Conservation (phyloP, 2,329 filamentous ascomycete species). For the Dendrostoma leiphaemia region DNA sequence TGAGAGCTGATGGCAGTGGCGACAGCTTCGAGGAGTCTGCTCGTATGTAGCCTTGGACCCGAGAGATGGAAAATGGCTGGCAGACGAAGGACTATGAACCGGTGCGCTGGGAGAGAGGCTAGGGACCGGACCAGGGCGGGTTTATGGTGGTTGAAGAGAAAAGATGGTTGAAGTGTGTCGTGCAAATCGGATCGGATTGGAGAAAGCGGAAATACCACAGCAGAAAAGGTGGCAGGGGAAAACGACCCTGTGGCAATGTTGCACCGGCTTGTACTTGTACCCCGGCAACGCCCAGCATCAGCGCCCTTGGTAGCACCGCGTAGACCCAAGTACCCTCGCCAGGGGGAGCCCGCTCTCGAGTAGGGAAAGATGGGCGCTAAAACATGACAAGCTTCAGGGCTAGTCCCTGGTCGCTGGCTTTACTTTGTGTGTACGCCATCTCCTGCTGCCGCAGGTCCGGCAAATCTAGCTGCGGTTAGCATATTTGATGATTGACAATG, state of each 20-base stretch:
- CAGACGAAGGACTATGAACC: neutral
- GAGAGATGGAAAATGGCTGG: neutral
- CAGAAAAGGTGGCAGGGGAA: slow-evolving; percentile 21
- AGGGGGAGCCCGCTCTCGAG: slow-evolving; percentile 12
- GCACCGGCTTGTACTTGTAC: slow-evolving; percentile 12
- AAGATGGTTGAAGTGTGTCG: slow-evolving; percentile 10
- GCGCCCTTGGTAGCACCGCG: too few relatives aligned
- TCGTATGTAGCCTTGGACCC: too few relatives aligned
- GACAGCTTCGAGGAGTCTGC: too few relatives aligned
- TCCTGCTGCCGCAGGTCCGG: neutral
- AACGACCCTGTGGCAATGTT: slow-evolving; percentile 20
- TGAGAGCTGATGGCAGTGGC: neutral
- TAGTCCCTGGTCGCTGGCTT: slow-evolving; percentile 15
- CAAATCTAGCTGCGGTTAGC: too few relatives aligned
- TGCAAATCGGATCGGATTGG: slow-evolving; percentile 17
- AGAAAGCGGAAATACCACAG: slow-evolving; percentile 10
- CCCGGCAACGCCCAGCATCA: slow-evolving; percentile 17
- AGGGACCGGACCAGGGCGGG: neutral
- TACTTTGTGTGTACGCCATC: slow-evolving; percentile 2
- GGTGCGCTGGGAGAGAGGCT: neutral
- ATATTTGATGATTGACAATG: too few relatives aligned
- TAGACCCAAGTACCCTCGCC: slow-evolving; percentile 16
- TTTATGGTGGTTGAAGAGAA: neutral
- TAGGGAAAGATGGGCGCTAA: slow-evolving; percentile 6
- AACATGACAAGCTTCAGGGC: slow-evolving; percentile 16